Evolutionary conservation across 192 early-diverging fungal species (phyloP).

Genomic region (Physocladia obscura): DNA sequence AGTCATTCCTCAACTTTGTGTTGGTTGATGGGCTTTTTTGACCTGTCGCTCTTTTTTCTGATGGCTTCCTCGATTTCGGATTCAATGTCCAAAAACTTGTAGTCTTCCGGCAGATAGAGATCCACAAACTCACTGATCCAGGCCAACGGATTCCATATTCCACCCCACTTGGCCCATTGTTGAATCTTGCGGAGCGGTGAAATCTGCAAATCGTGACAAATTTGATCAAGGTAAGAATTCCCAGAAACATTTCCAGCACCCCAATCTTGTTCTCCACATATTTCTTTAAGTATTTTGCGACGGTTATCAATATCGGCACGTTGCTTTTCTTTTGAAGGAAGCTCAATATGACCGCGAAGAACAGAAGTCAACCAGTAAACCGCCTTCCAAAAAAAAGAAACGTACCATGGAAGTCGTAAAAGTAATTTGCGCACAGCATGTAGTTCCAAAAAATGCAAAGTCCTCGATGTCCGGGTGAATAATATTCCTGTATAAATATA

Average conservation of each 20-base stretch:
- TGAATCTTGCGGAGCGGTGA: not conserved
- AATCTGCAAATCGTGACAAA: not conserved
- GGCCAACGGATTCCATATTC: constrained; percentile 1
- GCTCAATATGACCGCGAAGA: not conserved
- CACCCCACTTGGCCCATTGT: not conserved
- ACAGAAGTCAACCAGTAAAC: not conserved
- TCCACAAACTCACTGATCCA: constrained; percentile 6
- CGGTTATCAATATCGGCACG: not conserved
- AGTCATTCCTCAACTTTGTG: too few species aligned
- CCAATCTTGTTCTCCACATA: not conserved
- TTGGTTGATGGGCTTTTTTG: too few species aligned
- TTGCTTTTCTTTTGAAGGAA: not conserved
- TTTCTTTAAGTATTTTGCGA: not conserved
- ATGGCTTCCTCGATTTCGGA: not conserved
- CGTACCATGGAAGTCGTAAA: not conserved
- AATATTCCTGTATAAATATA: not conserved
- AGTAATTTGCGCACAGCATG: not conserved
- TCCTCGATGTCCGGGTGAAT: constrained; percentile 6
- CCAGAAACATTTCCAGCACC: not conserved
- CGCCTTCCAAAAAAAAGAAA: not conserved
- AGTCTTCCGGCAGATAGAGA: not conserved
- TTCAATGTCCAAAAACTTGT: constrained; percentile 12
- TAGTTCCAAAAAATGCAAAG: constrained; percentile 8
- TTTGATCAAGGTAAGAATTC: not conserved
- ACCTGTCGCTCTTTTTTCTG: not conserved